Percentiles rank a stretch among this genome's conserved stretches.
Conservation (phyloP, 306 rosid species). For the Fagus sylvatica region DNA sequence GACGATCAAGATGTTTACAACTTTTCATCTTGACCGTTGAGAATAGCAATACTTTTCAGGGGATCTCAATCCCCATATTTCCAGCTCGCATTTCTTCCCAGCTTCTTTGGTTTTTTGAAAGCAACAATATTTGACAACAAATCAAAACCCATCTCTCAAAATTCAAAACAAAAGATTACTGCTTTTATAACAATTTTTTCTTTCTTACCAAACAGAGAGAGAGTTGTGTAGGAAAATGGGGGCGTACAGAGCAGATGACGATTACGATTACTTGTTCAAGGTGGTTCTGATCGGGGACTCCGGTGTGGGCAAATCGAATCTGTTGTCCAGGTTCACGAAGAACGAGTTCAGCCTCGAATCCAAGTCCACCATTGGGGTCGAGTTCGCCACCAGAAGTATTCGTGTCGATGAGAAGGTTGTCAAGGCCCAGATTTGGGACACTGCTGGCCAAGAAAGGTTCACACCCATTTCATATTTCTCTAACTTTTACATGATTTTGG, state of each 20-base stretch:
- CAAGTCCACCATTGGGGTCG: conserved; percentile 88
- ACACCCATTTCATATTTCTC: conserved; percentile 14
- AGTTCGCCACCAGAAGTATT: conserved; percentile 87
- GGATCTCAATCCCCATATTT: conserved; percentile 14
- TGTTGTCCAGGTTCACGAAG: conserved; percentile 71
- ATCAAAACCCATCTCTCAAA: conserved; percentile 12
- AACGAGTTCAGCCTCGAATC: conserved; percentile 82
- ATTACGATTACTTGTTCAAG: conserved; percentile 82
- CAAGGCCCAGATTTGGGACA: conserved; percentile 97
- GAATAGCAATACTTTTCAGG: too few relatives aligned
- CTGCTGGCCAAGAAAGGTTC: conserved; percentile 92
- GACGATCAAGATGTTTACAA: too few relatives aligned
- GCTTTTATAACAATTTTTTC: conserved; percentile 10
- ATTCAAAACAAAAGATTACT: not conserved
- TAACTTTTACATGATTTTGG: not conserved
- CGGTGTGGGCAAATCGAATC: conserved; percentile 87
- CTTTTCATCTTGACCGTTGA: too few relatives aligned
- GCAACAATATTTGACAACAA: not conserved
- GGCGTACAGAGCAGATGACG: conserved; percentile 76
- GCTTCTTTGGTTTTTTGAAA: not conserved
- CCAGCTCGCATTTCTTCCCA: conserved; percentile 27
- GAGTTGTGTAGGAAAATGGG: conserved; percentile 49
- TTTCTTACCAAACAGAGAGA: conserved; percentile 26
- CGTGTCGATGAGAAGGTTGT: conserved; percentile 76
- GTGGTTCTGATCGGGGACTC: conserved; percentile 86